phyloP scores from a whole-genome alignment of 139 green algal species.

The Coelastrella sp. region DNA sequence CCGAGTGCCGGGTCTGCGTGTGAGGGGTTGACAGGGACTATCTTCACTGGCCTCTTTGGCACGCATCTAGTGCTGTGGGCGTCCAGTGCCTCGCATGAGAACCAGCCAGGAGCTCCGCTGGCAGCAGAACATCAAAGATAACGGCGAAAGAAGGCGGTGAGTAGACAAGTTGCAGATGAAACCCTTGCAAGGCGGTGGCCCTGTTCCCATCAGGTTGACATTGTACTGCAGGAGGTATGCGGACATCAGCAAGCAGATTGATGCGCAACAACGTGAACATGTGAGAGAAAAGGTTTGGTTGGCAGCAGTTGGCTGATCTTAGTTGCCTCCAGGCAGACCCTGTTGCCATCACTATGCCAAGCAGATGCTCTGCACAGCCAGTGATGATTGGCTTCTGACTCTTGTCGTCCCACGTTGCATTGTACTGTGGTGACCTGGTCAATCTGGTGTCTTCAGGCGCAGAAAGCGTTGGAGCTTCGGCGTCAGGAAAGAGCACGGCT shows the following conservation, averaged over 20 bases:
- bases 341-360: too few species aligned
- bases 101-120: constrained; percentile 43
- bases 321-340: too few species aligned
- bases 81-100: neutral
- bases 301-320: neutral
- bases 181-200: too few species aligned
- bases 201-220: too few species aligned
- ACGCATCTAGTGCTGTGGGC: neutral
- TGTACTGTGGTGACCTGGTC: too few species aligned
- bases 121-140: constrained; percentile 41
- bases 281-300: constrained; percentile 29
- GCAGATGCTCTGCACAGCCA: too few species aligned
- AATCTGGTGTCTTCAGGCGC: constrained; percentile 52
- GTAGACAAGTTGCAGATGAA: too few species aligned
- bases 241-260: constrained; percentile 42
- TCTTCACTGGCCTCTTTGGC: too few species aligned
- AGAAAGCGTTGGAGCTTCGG: constrained; percentile 59
- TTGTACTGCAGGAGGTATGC: constrained; percentile 54
- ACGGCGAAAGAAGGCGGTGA: constrained; percentile 38
- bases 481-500: constrained; percentile 48
- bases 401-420: too few species aligned
- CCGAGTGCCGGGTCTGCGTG: too few species aligned
- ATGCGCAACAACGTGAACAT: constrained; percentile 52
- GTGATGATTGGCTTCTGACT: too few species aligned
- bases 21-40: too few species aligned